Evolutionary conservation across 23 red algal genomes (phyloP).

Genomic region (Gracilaria gracilis): DNA sequence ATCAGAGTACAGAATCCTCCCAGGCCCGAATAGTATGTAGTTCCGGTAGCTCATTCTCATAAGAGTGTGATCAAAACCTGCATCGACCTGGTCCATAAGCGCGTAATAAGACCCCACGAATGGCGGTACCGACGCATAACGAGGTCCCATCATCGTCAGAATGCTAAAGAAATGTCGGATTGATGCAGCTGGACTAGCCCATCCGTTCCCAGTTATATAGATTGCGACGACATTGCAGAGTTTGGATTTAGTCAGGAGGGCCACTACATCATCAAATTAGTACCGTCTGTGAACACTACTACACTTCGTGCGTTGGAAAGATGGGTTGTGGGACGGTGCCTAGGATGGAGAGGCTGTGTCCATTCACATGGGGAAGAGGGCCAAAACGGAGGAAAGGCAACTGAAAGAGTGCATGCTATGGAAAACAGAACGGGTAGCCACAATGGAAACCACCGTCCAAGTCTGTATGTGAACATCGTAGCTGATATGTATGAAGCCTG

Average conservation of each 20-base stretch:
- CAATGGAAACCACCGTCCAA: background rate
- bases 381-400: background rate
- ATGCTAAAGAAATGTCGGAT: conserved; percentile 22
- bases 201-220: conserved; percentile 21
- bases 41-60: background rate
- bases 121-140: background rate
- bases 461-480: background rate
- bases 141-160: conserved; percentile 17
- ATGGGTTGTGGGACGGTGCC: background rate
- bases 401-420: background rate
- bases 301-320: conserved; percentile 12
- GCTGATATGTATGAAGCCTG: background rate
- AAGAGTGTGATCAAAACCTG: background rate
- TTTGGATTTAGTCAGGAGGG: conserved; percentile 8
- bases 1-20: conserved; percentile 25
- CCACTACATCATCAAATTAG: conserved; percentile 34
- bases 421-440: background rate
- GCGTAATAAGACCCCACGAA: conserved; percentile 33
- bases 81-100: background rate
- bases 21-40: conserved; percentile 11
- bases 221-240: conserved; percentile 9
- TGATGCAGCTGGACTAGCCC: conserved; percentile 18
- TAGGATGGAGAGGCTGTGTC: background rate
- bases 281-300: conserved; percentile 26
- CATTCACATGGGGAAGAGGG: background rate